Evolutionary conservation across 805 yeast genomes (phyloP), one percentile per base, ranked within the genome.

Genomic region (Metschnikowia drakensbergensis): DNA sequence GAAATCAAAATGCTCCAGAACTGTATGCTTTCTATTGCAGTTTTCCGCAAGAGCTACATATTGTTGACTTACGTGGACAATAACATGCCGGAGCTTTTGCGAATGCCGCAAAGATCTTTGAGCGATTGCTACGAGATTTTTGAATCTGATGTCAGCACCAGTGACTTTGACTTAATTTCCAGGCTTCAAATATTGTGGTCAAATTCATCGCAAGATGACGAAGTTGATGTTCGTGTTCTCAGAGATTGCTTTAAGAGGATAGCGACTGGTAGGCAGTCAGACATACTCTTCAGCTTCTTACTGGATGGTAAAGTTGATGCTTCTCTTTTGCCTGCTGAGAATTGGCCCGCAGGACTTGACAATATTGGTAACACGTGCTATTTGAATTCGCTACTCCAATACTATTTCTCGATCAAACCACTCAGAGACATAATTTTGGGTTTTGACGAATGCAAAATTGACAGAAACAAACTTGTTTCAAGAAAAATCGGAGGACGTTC

Each of bases 321-420:
- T 4, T 67, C 76, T 7, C 64, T 86, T 17, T 56, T 72, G 11
- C 83, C 90, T 0, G 78, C 81, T 0, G 83, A 79, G 11, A 77
- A 80, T 43, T 83, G 92, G 80, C 99, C 99, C 0, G 88, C 89
- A 3, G 99, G 99, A 0, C 74, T 94, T 60, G 88, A 86, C 65
- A 94, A 94, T 62, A 91, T 90, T 53, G 99, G 99, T 25, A 94
- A 94, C 63, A 92, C 99, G 0, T 94, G 99, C 66, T 60, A 60
- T 45, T 72, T 94, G 64, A 92, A 94, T 63, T 92, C 98, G 0
- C 72, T 94, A 42, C 69, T 92, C 37, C 99, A 92, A 62, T 92
- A 86, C 60, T 92, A 89, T 64, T 94, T 90, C 69, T 86, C 89
- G 5, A 80, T 94, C 39, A 80, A 81, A 48, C 97, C 97, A 0